A percentile compares a stretch with the other conserved stretches of the same genome.
Evolutionary conservation across 2,329 filamentous ascomycete genomes (phyloP).

Genomic region (Colletotrichum lini): DNA sequence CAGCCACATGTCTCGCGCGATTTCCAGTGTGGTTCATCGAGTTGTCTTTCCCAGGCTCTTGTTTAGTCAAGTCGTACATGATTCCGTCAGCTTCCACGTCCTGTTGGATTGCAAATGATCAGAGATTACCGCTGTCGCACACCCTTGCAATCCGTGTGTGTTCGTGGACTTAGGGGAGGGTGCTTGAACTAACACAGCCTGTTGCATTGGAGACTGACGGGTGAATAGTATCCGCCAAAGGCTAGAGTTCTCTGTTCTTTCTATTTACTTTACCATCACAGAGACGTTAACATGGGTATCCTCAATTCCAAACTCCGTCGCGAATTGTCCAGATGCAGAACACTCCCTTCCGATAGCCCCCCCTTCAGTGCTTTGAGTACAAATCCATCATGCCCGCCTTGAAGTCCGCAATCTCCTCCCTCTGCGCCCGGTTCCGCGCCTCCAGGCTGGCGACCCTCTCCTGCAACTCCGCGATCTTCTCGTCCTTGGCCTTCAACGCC

Average conservation of each 20-base stretch:
- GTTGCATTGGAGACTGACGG: too few relatives aligned
- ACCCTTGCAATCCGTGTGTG: too few relatives aligned
- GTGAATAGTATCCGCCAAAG: too few relatives aligned
- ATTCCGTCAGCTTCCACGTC: too few relatives aligned
- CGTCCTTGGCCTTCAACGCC: slow-evolving; percentile 74
- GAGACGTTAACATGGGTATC: slow-evolving; percentile 16
- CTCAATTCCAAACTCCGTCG: slow-evolving; percentile 9
- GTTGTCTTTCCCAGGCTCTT: too few relatives aligned
- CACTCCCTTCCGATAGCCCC: background rate
- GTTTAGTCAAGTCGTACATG: too few relatives aligned
- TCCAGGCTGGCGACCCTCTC: slow-evolving; percentile 56
- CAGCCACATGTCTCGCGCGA: background rate
- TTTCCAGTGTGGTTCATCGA: background rate
- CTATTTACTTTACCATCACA: background rate
- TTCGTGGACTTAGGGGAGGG: too few relatives aligned
- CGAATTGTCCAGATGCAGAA: background rate
- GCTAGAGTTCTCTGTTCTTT: background rate
- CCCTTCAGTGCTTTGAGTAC: slow-evolving; percentile 44
- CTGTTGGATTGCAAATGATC: too few relatives aligned
- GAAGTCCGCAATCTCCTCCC: slow-evolving; percentile 54
- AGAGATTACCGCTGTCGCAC: too few relatives aligned
- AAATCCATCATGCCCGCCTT: slow-evolving; percentile 56
- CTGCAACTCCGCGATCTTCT: slow-evolving; percentile 55
- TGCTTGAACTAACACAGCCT: too few relatives aligned
- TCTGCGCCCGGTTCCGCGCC: slow-evolving; percentile 51